These are phyloP conservation scores for Teratosphaeria gauchensis DNA, from an alignment of 2,329 filamentous ascomycete species.

Conservation along the genomic window DNA sequence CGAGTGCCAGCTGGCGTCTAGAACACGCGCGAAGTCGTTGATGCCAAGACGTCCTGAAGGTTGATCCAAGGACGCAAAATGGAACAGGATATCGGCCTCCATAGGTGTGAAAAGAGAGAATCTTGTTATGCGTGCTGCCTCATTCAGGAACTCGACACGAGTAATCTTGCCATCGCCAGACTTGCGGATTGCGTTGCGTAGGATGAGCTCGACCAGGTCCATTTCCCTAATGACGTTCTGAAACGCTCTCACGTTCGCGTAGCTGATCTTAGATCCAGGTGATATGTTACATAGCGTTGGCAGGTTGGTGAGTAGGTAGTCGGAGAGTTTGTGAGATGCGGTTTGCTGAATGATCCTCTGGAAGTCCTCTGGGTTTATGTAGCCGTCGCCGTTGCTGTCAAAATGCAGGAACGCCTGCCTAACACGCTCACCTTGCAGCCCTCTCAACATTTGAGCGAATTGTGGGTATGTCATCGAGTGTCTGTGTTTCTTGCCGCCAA, in stretches of 20 bases:
- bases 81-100: slow-evolving; percentile 97
- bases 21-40: slow-evolving; percentile 82
- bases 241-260: slow-evolving; percentile 94
- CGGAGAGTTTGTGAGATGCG: slow-evolving; percentile 88
- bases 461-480: slow-evolving; percentile 92
- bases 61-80: slow-evolving; percentile 89
- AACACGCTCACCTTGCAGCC: slow-evolving; percentile 89
- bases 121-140: slow-evolving; percentile 79
- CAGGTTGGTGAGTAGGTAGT: slow-evolving; percentile 85
- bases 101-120: slow-evolving; percentile 97
- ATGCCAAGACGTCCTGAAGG: slow-evolving; percentile 76
- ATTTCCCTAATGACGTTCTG: slow-evolving; percentile 97
- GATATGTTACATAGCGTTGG: slow-evolving; percentile 93
- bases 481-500: slow-evolving; percentile 75
- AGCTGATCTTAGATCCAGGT: slow-evolving; percentile 84
- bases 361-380: slow-evolving; percentile 91
- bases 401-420: slow-evolving; percentile 89
- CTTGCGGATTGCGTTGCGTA: slow-evolving; percentile 75
- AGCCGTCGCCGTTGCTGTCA: slow-evolving; percentile 85
- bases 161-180: slow-evolving; percentile 89
- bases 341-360: slow-evolving; percentile 94
- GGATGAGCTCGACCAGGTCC: slow-evolving; percentile 90
- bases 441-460: slow-evolving; percentile 96
- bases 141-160: slow-evolving; percentile 84
- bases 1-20: slow-evolving; percentile 75